Base-by-base conservation (phyloP, 257 asterid species). In the Mentha longifolia region DNA sequence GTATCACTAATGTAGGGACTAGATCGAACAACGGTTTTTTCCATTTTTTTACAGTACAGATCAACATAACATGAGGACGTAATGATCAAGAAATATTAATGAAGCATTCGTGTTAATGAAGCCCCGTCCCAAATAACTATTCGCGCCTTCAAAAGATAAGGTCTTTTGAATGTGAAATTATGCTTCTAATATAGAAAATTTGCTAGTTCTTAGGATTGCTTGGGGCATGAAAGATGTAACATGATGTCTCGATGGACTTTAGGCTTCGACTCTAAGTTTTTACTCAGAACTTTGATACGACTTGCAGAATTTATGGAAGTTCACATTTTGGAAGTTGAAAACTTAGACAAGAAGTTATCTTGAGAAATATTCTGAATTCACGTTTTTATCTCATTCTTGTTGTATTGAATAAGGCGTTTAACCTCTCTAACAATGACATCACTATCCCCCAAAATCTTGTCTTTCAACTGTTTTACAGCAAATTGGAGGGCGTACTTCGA, bases 401-500 rank as follows among this genome's bases (percentile, higher is more conserved):
- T 59, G 42, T 10, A 6, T 56, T 56, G 56, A 5, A 22, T 43
- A 41, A 22, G 52, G 68, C 12, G 19, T 41, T 42, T 41, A 62
- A 17, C 37, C 41, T 4, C 13, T 35, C 67, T 42, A 49, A 41
- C 50, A 52, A 43, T 33, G 22, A 60, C 15, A 7, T 59, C 19
- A 30, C 47, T 49, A 42, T 25, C 67, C 16, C 12, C 31, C 19
- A 41, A 5, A 19, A 37, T 5, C 43, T 39, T 33, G 49, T 64
- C 35, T 49, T 61, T 35, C 50, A 57, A 16, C n/a, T n/a, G 35
- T 17, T n/a, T 56, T 73, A 46, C 62, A 91, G 98, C 95, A 80
- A 92, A 84, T 91, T 43, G 99, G 98, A 67, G 96, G 96, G 9
- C 87, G 99, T 33, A 82, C 92, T 0, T 88, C 88, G 12, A 94